Conservation (phyloP, 2,329 filamentous ascomycete genomes). For the Colletotrichum liaoningense region DNA sequence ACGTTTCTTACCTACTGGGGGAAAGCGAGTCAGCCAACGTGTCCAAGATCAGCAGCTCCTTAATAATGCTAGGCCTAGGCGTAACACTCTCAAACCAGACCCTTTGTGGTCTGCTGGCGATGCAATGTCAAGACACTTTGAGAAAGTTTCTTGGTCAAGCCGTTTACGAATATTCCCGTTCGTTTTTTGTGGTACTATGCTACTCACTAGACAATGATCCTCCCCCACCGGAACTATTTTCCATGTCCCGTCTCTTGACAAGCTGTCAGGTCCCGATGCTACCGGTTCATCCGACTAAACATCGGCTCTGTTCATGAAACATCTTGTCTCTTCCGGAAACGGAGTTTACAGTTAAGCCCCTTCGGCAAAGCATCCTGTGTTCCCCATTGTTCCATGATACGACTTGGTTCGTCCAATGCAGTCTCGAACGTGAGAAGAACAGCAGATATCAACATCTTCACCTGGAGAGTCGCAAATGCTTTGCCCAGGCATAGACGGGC, state of each 20-base stretch:
- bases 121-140: neutral
- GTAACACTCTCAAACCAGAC: neutral
- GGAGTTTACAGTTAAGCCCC: neutral
- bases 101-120: neutral
- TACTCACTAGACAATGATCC: neutral
- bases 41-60: neutral
- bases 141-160: neutral
- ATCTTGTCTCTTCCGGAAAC: slow-evolving; percentile 49
- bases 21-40: neutral
- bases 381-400: neutral
- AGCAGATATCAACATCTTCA: neutral
- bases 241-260: neutral
- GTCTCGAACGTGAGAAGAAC: neutral
- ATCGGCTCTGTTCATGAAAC: neutral
- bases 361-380: neutral
- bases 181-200: neutral
- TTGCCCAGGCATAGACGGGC: neutral
- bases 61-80: neutral
- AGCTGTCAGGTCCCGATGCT: neutral
- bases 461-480: neutral
- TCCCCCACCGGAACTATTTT: neutral
- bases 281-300: neutral
- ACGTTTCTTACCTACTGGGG: neutral
- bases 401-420: neutral
- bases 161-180: neutral